A percentile compares a stretch with the other conserved stretches of the same genome.
These are phyloP conservation scores for Tremellales sp. DNA, from an alignment of 1,284 basidiomycete species.

Conservation along the genomic window DNA sequence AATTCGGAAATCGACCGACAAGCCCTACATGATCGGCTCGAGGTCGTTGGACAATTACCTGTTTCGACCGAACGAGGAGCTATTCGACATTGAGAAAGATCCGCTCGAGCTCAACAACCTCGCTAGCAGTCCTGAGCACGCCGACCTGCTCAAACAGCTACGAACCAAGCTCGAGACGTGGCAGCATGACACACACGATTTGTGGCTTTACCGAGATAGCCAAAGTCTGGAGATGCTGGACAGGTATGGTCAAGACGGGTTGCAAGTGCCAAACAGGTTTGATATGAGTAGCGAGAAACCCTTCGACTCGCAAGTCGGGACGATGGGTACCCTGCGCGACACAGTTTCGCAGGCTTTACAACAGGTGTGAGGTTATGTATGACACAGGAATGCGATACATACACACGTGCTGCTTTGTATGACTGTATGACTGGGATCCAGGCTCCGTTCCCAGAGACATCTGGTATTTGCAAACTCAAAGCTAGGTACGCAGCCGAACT, in stretches of 20 bases:
- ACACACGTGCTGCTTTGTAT: too few relatives aligned
- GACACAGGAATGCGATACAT: too few relatives aligned
- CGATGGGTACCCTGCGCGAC: too few relatives aligned
- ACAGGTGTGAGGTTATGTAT: too few relatives aligned
- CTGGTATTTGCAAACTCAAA: too few relatives aligned
- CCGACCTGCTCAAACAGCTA: constrained; percentile 5
- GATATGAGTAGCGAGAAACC: too few relatives aligned
- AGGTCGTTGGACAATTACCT: constrained; percentile 16
- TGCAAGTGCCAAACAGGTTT: constrained; percentile 1
- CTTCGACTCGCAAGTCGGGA: too few relatives aligned
- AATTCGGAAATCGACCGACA: constrained; percentile 9
- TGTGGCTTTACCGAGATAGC: constrained; percentile 21
- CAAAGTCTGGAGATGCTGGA: constrained; percentile 2
- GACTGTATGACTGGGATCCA: too few relatives aligned
- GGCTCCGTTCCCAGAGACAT: too few relatives aligned
- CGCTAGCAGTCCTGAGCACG: constrained; percentile 9
- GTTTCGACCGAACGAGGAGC: constrained; percentile 16
- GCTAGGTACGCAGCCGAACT: too few relatives aligned
- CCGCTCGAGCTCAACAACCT: constrained; percentile 22
- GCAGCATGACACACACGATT: constrained; percentile 17
- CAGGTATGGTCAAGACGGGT: constrained; percentile 1
- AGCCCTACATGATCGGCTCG: constrained; percentile 11
- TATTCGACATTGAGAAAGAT: constrained; percentile 20
- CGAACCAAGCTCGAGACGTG: constrained; percentile 13
- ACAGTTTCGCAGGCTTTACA: too few relatives aligned